Conservation (phyloP, 2,329 filamentous ascomycete genomes). For the Diaporthe ampelina region DNA sequence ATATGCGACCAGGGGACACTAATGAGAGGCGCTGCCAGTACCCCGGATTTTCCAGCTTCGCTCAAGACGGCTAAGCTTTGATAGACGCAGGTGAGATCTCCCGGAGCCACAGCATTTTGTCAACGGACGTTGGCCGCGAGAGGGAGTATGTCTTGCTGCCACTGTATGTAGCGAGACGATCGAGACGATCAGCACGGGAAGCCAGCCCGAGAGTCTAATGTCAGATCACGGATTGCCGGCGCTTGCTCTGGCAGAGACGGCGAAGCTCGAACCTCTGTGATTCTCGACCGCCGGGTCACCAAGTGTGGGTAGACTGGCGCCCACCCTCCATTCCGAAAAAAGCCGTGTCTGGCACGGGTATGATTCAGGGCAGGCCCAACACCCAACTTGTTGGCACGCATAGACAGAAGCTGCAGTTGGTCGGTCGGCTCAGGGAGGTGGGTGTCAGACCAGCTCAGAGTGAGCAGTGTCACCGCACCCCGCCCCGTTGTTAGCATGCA, state of each 20-base stretch:
- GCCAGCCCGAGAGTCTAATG: constrained; percentile 30
- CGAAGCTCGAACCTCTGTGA: neutral
- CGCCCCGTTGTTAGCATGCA: constrained; percentile 3
- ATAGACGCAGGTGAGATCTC: constrained; percentile 32
- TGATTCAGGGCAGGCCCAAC: constrained; percentile 57
- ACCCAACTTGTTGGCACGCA: constrained; percentile 31
- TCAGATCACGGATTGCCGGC: constrained; percentile 22
- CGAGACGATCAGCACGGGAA: constrained; percentile 21
- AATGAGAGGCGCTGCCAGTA: constrained; percentile 14
- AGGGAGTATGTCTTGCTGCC: neutral
- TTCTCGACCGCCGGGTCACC: neutral
- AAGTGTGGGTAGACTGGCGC: constrained; percentile 53
- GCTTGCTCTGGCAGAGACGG: constrained; percentile 5
- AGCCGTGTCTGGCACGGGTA: constrained; percentile 64
- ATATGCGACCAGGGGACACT: constrained; percentile 24
- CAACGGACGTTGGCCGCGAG: constrained; percentile 19
- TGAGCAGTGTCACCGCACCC: constrained; percentile 32
- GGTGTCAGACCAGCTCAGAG: constrained; percentile 29
- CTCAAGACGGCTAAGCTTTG: constrained; percentile 33
- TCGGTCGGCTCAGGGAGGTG: constrained; percentile 25
- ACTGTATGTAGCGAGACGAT: constrained; percentile 24
- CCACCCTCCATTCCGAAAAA: constrained; percentile 51
- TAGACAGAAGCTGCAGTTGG: constrained; percentile 32
- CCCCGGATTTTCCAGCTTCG: constrained; percentile 29
- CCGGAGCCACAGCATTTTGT: constrained; percentile 22